phyloP scores from a whole-genome alignment of 768 basidiomycete genomes.

The Lyophyllum shimeji region DNA sequence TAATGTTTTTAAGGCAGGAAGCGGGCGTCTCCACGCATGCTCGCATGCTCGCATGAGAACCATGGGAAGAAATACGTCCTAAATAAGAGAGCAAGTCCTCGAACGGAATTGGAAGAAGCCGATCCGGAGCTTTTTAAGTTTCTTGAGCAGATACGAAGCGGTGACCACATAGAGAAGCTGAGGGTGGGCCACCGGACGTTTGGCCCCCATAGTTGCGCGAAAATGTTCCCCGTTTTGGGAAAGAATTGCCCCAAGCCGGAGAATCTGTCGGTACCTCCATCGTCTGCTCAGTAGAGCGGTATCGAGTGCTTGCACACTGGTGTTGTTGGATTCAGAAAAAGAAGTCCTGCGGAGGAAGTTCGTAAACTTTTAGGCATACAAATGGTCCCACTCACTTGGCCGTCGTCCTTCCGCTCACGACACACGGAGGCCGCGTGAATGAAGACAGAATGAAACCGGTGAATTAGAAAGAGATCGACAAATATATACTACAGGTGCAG shows the following conservation, averaged over 20 bases:
- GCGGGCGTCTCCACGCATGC: slow-evolving; percentile 1
- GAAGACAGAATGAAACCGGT: neutral
- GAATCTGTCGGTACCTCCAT: neutral
- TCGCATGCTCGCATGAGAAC: neutral
- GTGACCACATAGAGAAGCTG: slow-evolving; percentile 2
- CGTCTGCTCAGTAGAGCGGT: neutral
- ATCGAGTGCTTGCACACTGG: neutral
- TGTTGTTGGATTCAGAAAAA: neutral
- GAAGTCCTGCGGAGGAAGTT: neutral
- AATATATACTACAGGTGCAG: slow-evolving; percentile 45
- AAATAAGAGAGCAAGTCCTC: slow-evolving; percentile 1
- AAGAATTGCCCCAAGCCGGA: neutral
- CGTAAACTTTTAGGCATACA: neutral
- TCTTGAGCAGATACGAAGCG: neutral
- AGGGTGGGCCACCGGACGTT: neutral
- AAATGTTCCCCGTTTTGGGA: neutral
- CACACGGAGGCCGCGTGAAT: no score
- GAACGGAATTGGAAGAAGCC: slow-evolving; percentile 2
- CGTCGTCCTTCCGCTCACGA: neutral
- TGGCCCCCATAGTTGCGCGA: neutral
- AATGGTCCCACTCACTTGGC: neutral
- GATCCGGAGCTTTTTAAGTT: slow-evolving; percentile 1
- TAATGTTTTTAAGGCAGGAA: slow-evolving; percentile 2
- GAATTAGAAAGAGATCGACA: slow-evolving; percentile 17
- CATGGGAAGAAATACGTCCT: slow-evolving; percentile 4